Conservation (phyloP, 1,139 yeast genomes). For the Petasospora rhodanensis region DNA sequence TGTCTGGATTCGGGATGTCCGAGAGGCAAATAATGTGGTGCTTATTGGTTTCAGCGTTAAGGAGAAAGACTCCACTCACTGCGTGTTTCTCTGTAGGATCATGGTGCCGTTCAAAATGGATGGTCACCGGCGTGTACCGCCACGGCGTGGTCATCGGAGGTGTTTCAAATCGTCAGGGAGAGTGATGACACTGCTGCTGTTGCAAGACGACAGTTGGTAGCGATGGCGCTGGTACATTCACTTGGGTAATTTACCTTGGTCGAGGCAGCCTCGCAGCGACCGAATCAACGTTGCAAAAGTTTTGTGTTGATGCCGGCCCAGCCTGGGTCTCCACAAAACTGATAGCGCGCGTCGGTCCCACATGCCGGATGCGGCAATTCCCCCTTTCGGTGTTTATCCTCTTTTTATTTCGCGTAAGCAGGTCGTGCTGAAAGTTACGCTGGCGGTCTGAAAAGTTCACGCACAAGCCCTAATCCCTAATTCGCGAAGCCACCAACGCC, state of each 20-base stretch:
- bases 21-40: constrained; percentile 19
- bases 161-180: not conserved
- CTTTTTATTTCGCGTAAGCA: too few relatives aligned
- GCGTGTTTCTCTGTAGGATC: constrained; percentile 16
- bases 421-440: too few relatives aligned
- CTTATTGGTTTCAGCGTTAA: constrained; percentile 9
- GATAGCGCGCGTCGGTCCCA: constrained; percentile 1
- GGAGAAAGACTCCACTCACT: constrained; percentile 21
- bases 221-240: too few relatives aligned
- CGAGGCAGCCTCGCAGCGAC: too few relatives aligned
- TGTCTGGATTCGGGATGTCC: constrained; percentile 13
- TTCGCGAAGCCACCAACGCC: too few relatives aligned
- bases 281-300: too few relatives aligned
- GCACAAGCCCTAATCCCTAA: too few relatives aligned
- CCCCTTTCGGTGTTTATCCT: too few relatives aligned
- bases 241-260: too few relatives aligned
- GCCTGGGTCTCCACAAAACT: constrained; percentile 8
- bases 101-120: constrained; percentile 15
- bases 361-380: too few relatives aligned
- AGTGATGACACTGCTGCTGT: constrained; percentile 5
- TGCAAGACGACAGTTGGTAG: too few relatives aligned
- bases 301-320: not conserved
- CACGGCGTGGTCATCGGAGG: constrained; percentile 18
- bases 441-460: too few relatives aligned
- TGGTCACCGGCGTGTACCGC: constrained; percentile 23